Percentiles rank a stretch among this genome's conserved stretches.
Evolutionary conservation across 371 early-diverging fungal genomes (phyloP).

Genomic region (Syncephalis plumigaleata): DNA sequence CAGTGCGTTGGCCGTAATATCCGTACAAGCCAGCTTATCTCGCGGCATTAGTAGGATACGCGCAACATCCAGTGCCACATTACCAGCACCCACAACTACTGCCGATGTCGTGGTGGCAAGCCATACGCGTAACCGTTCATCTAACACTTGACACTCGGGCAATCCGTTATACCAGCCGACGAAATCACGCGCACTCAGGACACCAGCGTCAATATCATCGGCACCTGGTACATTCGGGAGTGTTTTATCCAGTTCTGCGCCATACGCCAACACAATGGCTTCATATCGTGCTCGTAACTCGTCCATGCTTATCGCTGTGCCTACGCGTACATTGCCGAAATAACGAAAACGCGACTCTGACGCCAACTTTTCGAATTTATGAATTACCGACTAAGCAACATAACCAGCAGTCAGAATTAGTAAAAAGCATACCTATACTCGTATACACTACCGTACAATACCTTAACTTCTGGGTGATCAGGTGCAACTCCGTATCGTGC

Average conservation of each 20-base stretch:
- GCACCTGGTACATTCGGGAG: conserved; percentile 35
- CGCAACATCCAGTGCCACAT: conserved; percentile 90
- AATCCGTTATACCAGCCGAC: conserved; percentile 93
- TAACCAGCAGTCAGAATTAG: background rate
- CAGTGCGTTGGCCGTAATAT: conserved; percentile 67
- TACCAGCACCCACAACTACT: conserved; percentile 79
- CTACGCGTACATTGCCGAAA: conserved; percentile 61
- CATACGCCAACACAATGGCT: conserved; percentile 73
- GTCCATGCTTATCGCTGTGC: conserved; percentile 27
- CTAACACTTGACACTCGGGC: conserved; percentile 24
- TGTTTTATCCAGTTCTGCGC: conserved; percentile 55
- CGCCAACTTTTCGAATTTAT: conserved; percentile 69
- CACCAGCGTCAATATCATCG: conserved; percentile 27
- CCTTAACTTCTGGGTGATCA: conserved; percentile 95
- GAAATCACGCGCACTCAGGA: conserved; percentile 68
- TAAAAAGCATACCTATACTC: too few relatives aligned
- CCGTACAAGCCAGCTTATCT: conserved; percentile 63
- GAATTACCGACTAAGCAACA: conserved; percentile 45
- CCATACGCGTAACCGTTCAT: conserved; percentile 30
- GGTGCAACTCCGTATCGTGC: conserved; percentile 97
- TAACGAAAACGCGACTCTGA: conserved; percentile 50
- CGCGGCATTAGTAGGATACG: conserved; percentile 67
- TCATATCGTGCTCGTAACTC: conserved; percentile 49
- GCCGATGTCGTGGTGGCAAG: conserved; percentile 51
- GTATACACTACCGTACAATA: conserved; percentile 23